Evolutionary conservation across 2,329 filamentous ascomycete species (phyloP).

Genomic region (Stachybotrys echinatus): DNA sequence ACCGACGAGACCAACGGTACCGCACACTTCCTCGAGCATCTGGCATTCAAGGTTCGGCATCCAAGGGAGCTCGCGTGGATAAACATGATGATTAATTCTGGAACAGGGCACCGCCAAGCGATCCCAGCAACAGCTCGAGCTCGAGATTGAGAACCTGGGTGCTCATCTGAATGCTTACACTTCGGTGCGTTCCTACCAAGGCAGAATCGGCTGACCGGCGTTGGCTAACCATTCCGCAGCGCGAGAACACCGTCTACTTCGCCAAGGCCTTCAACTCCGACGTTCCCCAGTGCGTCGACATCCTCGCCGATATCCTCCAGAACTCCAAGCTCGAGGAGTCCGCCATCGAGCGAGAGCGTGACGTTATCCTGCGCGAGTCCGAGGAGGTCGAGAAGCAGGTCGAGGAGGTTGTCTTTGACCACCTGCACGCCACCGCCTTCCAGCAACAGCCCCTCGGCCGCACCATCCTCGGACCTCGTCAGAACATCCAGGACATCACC

Average conservation of each 20-base stretch:
- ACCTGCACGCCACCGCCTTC: constrained; percentile 96
- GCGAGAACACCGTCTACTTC: constrained; percentile 99
- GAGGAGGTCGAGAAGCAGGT: constrained; percentile 99
- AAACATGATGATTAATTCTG: constrained; percentile 1
- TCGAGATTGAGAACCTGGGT: constrained; percentile 99
- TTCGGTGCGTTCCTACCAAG: constrained; percentile 62
- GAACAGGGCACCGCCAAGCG: constrained; percentile 82
- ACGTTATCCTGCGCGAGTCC: constrained; percentile 97
- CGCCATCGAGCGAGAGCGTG: constrained; percentile 94
- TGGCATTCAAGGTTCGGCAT: constrained; percentile 88
- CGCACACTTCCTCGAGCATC: constrained; percentile 98
- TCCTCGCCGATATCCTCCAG: constrained; percentile 97
- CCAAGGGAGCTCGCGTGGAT: neutral
- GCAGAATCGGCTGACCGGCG: constrained; percentile 8
- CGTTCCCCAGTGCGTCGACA: constrained; percentile 93
- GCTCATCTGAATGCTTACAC: constrained; percentile 99
- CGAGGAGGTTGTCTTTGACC: constrained; percentile 99
- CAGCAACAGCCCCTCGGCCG: constrained; percentile 93
- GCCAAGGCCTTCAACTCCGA: constrained; percentile 99
- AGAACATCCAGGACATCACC: constrained; percentile 97
- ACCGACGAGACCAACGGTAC: constrained; percentile 98
- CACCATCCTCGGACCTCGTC: constrained; percentile 93
- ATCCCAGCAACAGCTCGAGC: constrained; percentile 94
- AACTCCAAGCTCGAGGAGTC: constrained; percentile 95
- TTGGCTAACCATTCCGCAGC: constrained; percentile 44